Conservation (phyloP, 352 stramenopile species). For the Pythium inflatum region DNA sequence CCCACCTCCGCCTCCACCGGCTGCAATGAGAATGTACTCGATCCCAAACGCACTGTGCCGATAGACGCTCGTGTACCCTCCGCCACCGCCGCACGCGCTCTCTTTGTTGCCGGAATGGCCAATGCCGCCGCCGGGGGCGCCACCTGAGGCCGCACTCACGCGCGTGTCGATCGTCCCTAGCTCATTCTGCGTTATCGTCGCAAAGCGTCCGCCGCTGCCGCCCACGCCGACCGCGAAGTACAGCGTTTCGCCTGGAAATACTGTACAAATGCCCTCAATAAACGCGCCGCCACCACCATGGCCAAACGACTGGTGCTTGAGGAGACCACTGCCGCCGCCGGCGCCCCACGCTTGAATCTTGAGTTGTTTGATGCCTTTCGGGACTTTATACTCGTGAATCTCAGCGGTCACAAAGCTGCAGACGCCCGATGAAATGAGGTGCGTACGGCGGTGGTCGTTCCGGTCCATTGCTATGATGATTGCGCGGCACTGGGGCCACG, state of each 20-base stretch:
- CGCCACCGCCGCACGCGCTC: constrained; percentile 64
- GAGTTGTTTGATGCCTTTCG: constrained; percentile 59
- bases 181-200: constrained; percentile 45
- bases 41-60: constrained; percentile 64
- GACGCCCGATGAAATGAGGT: constrained; percentile 66
- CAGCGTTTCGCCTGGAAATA: constrained; percentile 75
- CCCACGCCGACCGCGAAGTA: constrained; percentile 61
- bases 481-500: constrained; percentile 67
- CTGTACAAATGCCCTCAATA: constrained; percentile 57
- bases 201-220: constrained; percentile 47
- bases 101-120: constrained; percentile 76
- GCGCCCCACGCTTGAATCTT: constrained; percentile 78
- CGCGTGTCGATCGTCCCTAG: constrained; percentile 41
- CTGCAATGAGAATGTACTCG: constrained; percentile 72
- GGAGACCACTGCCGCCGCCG: constrained; percentile 65
- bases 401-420: constrained; percentile 64
- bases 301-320: constrained; percentile 52
- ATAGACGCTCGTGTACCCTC: constrained; percentile 75
- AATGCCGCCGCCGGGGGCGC: constrained; percentile 53
- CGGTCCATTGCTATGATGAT: constrained; percentile 58
- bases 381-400: constrained; percentile 69
- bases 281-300: constrained; percentile 72
- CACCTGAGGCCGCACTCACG: constrained; percentile 49
- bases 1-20: constrained; percentile 65
- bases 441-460: constrained; percentile 60